Conservation (phyloP, 2,329 filamentous ascomycete genomes). For the Alternaria triticina region DNA sequence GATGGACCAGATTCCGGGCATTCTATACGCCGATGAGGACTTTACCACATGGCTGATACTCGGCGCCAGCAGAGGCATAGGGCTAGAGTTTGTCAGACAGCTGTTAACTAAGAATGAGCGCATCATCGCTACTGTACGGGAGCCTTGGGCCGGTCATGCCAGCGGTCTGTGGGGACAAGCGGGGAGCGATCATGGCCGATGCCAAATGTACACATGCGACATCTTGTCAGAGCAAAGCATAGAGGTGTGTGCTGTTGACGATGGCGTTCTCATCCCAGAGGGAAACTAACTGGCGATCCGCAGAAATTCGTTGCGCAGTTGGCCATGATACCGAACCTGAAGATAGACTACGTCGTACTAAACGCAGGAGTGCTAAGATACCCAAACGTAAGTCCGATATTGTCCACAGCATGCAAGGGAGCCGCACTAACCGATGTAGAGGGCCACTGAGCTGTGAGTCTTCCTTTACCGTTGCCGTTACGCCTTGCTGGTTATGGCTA, state of each 20-base stretch:
- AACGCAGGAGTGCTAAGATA: conserved; percentile 64
- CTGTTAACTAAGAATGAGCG: conserved; percentile 55
- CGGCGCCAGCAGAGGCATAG: conserved; percentile 57
- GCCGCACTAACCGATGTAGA: conserved; percentile 47
- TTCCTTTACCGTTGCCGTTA: conserved; percentile 15
- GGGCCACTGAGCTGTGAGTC: conserved; percentile 59
- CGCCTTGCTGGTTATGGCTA: conserved; percentile 28
- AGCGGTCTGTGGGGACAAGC: conserved; percentile 51
- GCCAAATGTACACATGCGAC: conserved; percentile 60
- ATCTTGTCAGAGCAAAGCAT: conserved; percentile 62
- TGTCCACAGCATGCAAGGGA: conserved; percentile 11
- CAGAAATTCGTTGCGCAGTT: conserved; percentile 55
- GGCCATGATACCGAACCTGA: conserved; percentile 49
- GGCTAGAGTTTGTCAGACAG: conserved; percentile 61
- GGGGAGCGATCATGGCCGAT: conserved; percentile 54
- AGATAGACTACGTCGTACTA: conserved; percentile 62
- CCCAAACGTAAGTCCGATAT: conserved; percentile 57
- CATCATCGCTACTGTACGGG: conserved; percentile 60
- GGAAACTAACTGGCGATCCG: background rate
- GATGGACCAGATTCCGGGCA: conserved; percentile 53
- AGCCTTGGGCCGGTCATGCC: conserved; percentile 49
- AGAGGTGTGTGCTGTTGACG: conserved; percentile 34
- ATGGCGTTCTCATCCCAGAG: background rate
- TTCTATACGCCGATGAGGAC: conserved; percentile 50
- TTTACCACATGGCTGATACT: conserved; percentile 56